phyloP scores from a whole-genome alignment of 106 monocot species.

The Phalaenopsis aphrodite region DNA sequence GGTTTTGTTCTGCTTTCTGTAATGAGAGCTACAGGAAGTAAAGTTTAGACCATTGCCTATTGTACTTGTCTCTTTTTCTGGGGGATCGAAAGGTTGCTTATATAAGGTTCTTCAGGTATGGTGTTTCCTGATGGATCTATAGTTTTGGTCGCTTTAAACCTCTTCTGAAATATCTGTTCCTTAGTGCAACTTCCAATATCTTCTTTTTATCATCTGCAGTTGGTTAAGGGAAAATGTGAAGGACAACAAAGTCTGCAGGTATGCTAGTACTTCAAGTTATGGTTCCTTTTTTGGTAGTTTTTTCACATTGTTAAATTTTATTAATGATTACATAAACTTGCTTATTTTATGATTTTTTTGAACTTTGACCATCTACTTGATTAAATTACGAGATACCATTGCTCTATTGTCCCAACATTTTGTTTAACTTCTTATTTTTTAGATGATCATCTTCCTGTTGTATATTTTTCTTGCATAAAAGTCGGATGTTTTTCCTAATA shows the following conservation, averaged over 20 bases:
- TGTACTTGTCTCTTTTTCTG: conserved; percentile 69
- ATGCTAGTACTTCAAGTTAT: conserved; percentile 7
- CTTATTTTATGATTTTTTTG: background rate
- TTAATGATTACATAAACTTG: background rate
- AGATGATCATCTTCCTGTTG: background rate
- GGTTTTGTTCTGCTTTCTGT: background rate
- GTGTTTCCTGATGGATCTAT: background rate
- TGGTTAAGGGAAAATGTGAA: conserved; percentile 70
- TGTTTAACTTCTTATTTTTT: background rate
- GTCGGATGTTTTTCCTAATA: background rate
- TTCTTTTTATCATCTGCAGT: conserved; percentile 24
- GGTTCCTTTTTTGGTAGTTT: background rate
- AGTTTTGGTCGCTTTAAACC: background rate
- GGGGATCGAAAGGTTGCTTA: conserved; percentile 73
- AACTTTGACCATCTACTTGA: background rate
- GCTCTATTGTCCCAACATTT: background rate
- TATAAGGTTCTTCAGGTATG: conserved; percentile 85
- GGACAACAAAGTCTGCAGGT: conserved; percentile 33
- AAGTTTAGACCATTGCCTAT: conserved; percentile 50
- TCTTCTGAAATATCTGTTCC: background rate
- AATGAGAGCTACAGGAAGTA: conserved; percentile 51
- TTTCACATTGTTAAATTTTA: background rate
- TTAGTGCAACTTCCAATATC: background rate
- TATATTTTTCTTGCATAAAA: background rate
- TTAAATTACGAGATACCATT: background rate